Evolutionary conservation across 1,139 yeast genomes (phyloP).

Genomic region (Torulaspora pretoriensis): DNA sequence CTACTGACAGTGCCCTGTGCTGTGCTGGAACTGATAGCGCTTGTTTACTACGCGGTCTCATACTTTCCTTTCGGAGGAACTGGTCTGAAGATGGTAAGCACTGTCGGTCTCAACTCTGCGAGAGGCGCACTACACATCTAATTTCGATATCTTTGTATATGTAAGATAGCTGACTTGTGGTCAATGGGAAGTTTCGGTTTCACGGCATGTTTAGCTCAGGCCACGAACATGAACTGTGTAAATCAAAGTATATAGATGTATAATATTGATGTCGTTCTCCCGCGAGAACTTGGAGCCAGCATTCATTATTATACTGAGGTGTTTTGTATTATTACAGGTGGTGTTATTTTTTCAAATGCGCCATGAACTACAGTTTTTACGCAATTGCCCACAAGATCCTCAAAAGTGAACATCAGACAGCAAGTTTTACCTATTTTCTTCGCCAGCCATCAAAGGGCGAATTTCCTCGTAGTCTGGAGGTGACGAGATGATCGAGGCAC

Average conservation of each 20-base stretch:
- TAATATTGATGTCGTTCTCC: too few species aligned
- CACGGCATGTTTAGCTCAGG: too few species aligned
- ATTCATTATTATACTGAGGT: background rate
- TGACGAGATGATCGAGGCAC: slow-evolving; percentile 3
- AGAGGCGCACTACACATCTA: slow-evolving; percentile 37
- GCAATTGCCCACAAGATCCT: too few species aligned
- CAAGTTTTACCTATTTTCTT: slow-evolving; percentile 2
- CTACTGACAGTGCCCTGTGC: slow-evolving; percentile 74
- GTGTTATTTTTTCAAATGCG: too few species aligned
- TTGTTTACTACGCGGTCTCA: slow-evolving; percentile 81
- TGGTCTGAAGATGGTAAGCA: slow-evolving; percentile 75
- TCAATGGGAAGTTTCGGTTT: background rate
- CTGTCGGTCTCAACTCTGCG: slow-evolving; percentile 73
- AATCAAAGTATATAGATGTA: too few species aligned
- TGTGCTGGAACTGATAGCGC: slow-evolving; percentile 74
- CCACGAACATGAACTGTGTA: too few species aligned
- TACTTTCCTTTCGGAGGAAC: slow-evolving; percentile 96
- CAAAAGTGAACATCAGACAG: too few species aligned
- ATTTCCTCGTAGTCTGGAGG: slow-evolving; percentile 29
- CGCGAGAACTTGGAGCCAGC: too few species aligned
- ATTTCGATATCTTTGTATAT: background rate
- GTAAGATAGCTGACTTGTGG: slow-evolving; percentile 1
- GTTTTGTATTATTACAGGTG: background rate
- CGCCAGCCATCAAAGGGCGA: slow-evolving; percentile 19
- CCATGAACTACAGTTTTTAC: too few species aligned